A percentile compares a stretch with the other conserved stretches of the same genome.
phyloP scores from a whole-genome alignment of 805 yeast genomes.

The Kazachstania viticola region DNA sequence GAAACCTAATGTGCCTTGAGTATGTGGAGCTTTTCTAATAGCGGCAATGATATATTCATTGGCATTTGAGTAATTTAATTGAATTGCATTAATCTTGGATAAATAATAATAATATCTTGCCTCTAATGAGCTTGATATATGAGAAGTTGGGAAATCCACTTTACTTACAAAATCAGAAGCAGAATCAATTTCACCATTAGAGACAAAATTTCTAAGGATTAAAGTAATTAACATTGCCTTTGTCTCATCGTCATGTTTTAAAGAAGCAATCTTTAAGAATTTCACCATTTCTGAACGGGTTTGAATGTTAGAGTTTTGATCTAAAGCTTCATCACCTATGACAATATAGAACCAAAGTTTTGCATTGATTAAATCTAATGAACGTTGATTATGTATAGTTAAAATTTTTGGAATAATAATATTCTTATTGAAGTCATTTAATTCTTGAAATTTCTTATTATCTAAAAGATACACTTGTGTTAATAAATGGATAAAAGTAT shows the following conservation, averaged over 20 bases:
- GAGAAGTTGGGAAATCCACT: slow-evolving; percentile 66
- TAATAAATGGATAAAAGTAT: slow-evolving; percentile 66
- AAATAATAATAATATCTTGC: slow-evolving; percentile 87
- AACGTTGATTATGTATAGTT: slow-evolving; percentile 60
- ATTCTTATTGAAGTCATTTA: slow-evolving; percentile 42
- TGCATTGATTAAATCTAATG: slow-evolving; percentile 77
- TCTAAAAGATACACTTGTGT: slow-evolving; percentile 71
- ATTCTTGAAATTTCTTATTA: slow-evolving; percentile 34
- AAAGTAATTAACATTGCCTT: slow-evolving; percentile 81
- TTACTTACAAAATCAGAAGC: slow-evolving; percentile 86
- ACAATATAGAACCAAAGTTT: slow-evolving; percentile 88
- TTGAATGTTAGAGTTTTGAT: slow-evolving; percentile 12
- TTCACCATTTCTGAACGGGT: slow-evolving; percentile 60
- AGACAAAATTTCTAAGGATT: slow-evolving; percentile 67
- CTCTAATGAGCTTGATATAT: slow-evolving; percentile 75
- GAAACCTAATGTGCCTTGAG: slow-evolving; percentile 74
- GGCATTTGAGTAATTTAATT: slow-evolving; percentile 84
- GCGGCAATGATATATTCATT: slow-evolving; percentile 89
- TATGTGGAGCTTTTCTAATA: slow-evolving; percentile 91
- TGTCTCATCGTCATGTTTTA: slow-evolving; percentile 88
- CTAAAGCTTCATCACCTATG: slow-evolving; percentile 58
- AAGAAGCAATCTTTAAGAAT: slow-evolving; percentile 75
- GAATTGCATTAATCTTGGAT: slow-evolving; percentile 85
- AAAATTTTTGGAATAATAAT: slow-evolving; percentile 39
- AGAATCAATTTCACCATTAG: slow-evolving; percentile 69